Conservation (phyloP, 2,329 filamentous ascomycete genomes). For the Stagonosporopsis vannaccii region DNA sequence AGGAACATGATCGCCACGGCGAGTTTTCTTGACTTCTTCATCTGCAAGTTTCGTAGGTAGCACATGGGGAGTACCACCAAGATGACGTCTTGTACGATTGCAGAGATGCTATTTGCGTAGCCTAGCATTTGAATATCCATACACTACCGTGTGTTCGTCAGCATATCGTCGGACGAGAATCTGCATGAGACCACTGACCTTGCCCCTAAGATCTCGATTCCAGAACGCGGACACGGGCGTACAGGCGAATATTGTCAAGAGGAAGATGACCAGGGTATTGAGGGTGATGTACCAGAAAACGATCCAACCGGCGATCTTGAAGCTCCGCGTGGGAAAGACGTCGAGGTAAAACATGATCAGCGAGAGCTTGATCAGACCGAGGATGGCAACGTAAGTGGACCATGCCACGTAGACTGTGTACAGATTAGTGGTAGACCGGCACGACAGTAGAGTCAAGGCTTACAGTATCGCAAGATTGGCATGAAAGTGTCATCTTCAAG, state of each 20-base stretch:
- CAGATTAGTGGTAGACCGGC: neutral
- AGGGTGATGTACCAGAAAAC: constrained; percentile 26
- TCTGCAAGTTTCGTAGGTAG: neutral
- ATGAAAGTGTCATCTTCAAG: constrained; percentile 21
- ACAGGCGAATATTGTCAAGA: constrained; percentile 34
- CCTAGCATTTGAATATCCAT: constrained; percentile 24
- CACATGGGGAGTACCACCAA: constrained; percentile 23
- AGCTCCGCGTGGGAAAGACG: constrained; percentile 30
- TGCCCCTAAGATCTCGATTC: constrained; percentile 33
- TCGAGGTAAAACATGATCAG: constrained; percentile 37
- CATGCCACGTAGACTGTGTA: constrained; percentile 27
- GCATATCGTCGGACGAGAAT: neutral
- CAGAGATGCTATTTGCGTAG: constrained; percentile 22
- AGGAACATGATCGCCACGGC: neutral
- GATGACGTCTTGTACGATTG: constrained; percentile 26
- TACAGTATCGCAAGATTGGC: constrained; percentile 25
- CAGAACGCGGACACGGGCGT: constrained; percentile 33
- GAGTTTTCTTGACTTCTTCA: neutral
- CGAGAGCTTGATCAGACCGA: constrained; percentile 35
- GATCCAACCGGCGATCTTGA: constrained; percentile 22
- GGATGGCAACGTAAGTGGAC: constrained; percentile 28
- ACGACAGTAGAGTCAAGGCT: neutral
- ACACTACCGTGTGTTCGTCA: constrained; percentile 1
- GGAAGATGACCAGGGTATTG: constrained; percentile 24
- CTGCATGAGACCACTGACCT: neutral